Conservation (phyloP, 805 yeast species). For the Candida orba region DNA sequence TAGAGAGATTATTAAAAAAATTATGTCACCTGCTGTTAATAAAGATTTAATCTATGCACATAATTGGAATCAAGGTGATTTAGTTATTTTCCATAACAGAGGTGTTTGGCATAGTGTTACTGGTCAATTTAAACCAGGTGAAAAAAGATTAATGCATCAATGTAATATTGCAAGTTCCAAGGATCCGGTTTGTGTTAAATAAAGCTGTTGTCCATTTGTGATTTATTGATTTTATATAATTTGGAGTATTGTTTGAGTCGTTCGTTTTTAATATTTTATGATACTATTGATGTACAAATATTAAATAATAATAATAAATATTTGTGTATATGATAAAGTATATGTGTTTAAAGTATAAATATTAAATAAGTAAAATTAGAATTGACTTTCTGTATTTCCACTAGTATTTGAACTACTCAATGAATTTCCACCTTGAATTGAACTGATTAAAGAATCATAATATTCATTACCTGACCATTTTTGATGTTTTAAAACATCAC, state of each 20-base stretch:
- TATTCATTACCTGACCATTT: constrained; percentile 59
- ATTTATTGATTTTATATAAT: too few species aligned
- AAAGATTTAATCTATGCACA: constrained; percentile 74
- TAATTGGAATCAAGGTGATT: constrained; percentile 76
- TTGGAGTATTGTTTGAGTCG: too few species aligned
- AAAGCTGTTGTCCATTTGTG: too few species aligned
- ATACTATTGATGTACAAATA: not conserved
- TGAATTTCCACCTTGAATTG: constrained; percentile 6
- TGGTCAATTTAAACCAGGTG: constrained; percentile 75
- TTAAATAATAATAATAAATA: too few species aligned
- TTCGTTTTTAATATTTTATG: too few species aligned
- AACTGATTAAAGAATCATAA: constrained; percentile 26
- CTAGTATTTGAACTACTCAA: constrained; percentile 1
- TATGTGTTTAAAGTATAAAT: too few species aligned
- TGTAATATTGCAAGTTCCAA: constrained; percentile 82
- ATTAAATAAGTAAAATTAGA: too few species aligned
- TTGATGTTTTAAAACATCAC: constrained; percentile 54
- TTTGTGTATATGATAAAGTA: too few species aligned
- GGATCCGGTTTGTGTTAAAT: constrained; percentile 44
- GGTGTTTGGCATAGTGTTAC: constrained; percentile 93
- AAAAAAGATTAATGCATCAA: constrained; percentile 85
- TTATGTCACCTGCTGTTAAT: constrained; percentile 82
- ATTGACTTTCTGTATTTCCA: constrained; percentile 6
- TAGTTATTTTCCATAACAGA: constrained; percentile 79
- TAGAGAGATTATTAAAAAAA: constrained; percentile 57